A percentile compares a stretch with the other conserved stretches of the same genome.
These are phyloP conservation scores for Medicago ruthenica DNA, from an alignment of 306 rosid genomes.

Conservation along the genomic window DNA sequence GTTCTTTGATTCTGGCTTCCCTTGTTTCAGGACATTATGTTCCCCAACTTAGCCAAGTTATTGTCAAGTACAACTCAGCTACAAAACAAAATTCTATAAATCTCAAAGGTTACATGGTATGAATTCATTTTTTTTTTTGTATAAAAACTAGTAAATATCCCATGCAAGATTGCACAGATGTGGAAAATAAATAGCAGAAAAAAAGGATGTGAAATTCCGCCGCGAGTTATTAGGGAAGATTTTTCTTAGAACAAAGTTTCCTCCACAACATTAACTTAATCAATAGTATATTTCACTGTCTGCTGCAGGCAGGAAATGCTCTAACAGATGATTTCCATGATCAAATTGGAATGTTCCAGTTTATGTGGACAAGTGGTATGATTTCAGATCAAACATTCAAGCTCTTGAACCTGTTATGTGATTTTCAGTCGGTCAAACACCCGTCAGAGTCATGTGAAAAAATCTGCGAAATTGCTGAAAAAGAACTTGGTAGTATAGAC, in stretches of 20 bases:
- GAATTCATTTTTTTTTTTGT: constrained; percentile 2
- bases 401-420: constrained; percentile 64
- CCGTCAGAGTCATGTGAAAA: constrained; percentile 63
- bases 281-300: constrained; percentile 19
- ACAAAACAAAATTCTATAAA: constrained; percentile 58
- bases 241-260: too few species aligned
- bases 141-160: neutral
- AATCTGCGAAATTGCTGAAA: constrained; percentile 48
- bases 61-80: constrained; percentile 68
- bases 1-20: neutral
- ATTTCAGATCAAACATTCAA: constrained; percentile 87
- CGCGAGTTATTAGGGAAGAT: neutral
- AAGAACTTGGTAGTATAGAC: constrained; percentile 76
- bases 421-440: constrained; percentile 56
- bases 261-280: too few species aligned
- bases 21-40: constrained; percentile 81
- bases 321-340: constrained; percentile 78
- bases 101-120: constrained; percentile 90
- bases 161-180: neutral
- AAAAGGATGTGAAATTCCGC: neutral
- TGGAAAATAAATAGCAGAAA: neutral
- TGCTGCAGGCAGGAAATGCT: constrained; percentile 93
- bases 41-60: constrained; percentile 91
- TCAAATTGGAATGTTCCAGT: constrained; percentile 76
- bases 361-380: constrained; percentile 90